Conservation (phyloP, 1,139 yeast species). For the Taphrina confusa region DNA sequence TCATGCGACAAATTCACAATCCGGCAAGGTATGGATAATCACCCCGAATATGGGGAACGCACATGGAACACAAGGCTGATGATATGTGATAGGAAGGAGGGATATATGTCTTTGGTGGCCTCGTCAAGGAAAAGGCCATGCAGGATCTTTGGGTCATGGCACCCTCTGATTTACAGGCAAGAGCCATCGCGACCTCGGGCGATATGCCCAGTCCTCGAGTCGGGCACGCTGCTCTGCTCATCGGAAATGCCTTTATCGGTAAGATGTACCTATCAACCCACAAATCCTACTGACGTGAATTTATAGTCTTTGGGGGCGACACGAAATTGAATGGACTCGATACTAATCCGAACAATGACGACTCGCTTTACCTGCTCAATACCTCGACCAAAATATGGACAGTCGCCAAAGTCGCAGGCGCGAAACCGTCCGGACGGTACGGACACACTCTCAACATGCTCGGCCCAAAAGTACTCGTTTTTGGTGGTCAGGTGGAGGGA, state of each 20-base stretch:
- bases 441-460: constrained; percentile 79
- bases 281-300: not conserved
- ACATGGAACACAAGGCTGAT: not conserved
- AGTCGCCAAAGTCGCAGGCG: constrained; percentile 53
- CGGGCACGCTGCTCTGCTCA: constrained; percentile 88
- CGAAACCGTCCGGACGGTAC: constrained; percentile 86
- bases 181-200: constrained; percentile 65
- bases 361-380: constrained; percentile 82
- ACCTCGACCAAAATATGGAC: constrained; percentile 53
- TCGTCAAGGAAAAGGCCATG: constrained; percentile 86
- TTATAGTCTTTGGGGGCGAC: constrained; percentile 83
- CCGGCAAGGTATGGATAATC: constrained; percentile 51
- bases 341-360: constrained; percentile 69
- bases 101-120: constrained; percentile 88
- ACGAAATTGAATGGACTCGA: constrained; percentile 76
- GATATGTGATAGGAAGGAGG: constrained; percentile 59
- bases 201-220: constrained; percentile 92
- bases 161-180: constrained; percentile 50
- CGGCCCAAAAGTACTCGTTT: constrained; percentile 75
- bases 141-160: constrained; percentile 85
- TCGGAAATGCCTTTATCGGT: constrained; percentile 86
- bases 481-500: constrained; percentile 95
- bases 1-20: constrained; percentile 73
- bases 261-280: not conserved
- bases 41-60: not conserved